Base-by-base conservation (phyloP, 2,329 filamentous ascomycete genomes). In the Cercospora brassicicola region DNA sequence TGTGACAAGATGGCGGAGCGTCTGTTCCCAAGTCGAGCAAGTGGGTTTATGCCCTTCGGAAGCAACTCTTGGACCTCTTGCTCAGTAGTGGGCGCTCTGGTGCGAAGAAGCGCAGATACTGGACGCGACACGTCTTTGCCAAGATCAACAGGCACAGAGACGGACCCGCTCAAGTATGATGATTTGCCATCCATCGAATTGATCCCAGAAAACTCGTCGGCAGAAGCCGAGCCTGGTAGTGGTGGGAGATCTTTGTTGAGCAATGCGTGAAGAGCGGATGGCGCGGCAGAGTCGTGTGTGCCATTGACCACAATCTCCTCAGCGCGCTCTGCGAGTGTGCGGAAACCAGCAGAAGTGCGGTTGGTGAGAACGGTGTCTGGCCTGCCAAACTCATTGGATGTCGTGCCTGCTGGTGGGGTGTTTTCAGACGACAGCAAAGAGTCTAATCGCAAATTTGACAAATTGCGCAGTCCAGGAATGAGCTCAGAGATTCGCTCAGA, bases 401-500 rank as follows among this genome's bases (percentile, higher is more conserved):
- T 64, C 65, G 69, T 45, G 9, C 73, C 75, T 30, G 76, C 70
- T n/a, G 73, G 72, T 55, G 73, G 73, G 11, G 78, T 75, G 31
- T 74, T 71, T 18, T 81, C 78, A 59, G 81, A 79, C 33, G 77
- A 77, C 23, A 79, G 70, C 13, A 77, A 68, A 57, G 77, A 79
- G 36, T 79, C 77, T 23, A 79, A 76, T 64, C 80, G 78, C 55
- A 81, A 76, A 51, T 74, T 75, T 20, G 69, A 67, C 15, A 73
- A 55, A 61, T 80, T 79, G 26, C 75, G 78, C 61, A 85, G 69
- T 9, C 80, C 80, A 4, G 82, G 83, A 18, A 84, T 71, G 11
- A 83, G 75, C 72, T 82, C 80, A 0, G 82, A 83, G 11, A 84
- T 74, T 20, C 82, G 79, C 60, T 83, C 78, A 1, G 82, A 83